Base-by-base conservation (phyloP, 148 eudicot species). In the Talinum fruticosum region DNA sequence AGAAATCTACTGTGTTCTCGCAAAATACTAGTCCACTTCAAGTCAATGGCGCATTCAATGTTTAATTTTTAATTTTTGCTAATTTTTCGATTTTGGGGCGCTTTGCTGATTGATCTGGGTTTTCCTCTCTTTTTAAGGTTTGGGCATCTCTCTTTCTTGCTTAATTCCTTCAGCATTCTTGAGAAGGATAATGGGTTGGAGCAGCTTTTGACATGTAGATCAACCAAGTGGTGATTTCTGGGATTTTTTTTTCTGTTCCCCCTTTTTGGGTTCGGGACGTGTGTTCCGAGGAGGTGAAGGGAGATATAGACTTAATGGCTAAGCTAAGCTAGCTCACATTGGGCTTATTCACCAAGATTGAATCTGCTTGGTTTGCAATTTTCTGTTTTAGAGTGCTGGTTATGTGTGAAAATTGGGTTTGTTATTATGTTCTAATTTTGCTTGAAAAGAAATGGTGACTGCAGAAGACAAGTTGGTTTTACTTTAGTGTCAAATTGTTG, bases 41-140 rank as follows among this genome's bases (percentile, higher is more conserved):
- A 37, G 23, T 70, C 24, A 38, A 29, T 69, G 54, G 68, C 28
- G 15, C 41, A 16, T 28, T 76, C 23, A 32, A 8, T 41, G 1
- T 38, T 15, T n/a, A 38, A 4, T 70, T 23, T n/a, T 21, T 7
- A 2, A 3, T 41, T 10, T 26, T 70, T 35, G 1, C 3, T 32
- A 8, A 0, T n/a, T 36, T 68, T 23, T 76, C 10, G 4, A 4
- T 34, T 21, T 33, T 66, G 19, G 41, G 13, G 0, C 19, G 5
- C 5, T 65, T 2, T 65, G 53, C 35, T 62, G 14, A 30, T 66
- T 79, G 77, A 73, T 79, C 77, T 66, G 49, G 13, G 13, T 23
- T 47, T 77, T 5, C 62, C 57, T 26, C 35, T 61, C 35, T 2
- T 61, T 19, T 16, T 75, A 28, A 12, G 16, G 24, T 26, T 75